Conservation (phyloP, 2,329 filamentous ascomycete genomes). For the Arachnomyces sp. region DNA sequence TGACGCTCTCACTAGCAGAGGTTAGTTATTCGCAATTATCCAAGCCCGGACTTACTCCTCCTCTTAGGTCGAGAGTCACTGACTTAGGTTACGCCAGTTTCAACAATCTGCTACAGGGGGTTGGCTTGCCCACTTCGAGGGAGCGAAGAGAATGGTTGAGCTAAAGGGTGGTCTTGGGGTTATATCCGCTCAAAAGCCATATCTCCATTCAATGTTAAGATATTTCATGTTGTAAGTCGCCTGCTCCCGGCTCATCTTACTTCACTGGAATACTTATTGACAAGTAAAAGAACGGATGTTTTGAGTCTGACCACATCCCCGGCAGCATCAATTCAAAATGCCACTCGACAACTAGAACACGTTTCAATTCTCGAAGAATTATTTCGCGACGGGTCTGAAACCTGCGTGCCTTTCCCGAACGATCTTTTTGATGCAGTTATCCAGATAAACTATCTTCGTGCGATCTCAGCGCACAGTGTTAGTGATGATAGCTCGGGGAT, state of each 20-base stretch:
- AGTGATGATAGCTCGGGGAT: constrained; percentile 1
- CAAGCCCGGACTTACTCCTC: too few species aligned
- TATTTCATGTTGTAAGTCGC: constrained; percentile 13
- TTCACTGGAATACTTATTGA: background rate
- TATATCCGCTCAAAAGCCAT: constrained; percentile 6
- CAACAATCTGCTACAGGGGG: constrained; percentile 10
- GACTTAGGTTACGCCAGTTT: constrained; percentile 3
- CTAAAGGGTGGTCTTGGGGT: constrained; percentile 13
- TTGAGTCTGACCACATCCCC: constrained; percentile 9
- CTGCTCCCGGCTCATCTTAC: background rate
- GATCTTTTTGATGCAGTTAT: constrained; percentile 11
- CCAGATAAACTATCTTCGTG: constrained; percentile 12
- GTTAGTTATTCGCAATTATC: too few species aligned
- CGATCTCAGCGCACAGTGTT: constrained; percentile 1
- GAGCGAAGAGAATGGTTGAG: constrained; percentile 13
- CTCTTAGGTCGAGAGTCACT: background rate
- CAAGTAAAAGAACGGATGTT: constrained; percentile 9
- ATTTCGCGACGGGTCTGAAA: constrained; percentile 11
- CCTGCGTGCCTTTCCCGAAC: constrained; percentile 11
- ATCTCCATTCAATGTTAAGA: constrained; percentile 4
- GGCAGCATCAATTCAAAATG: constrained; percentile 3
- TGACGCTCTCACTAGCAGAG: constrained; percentile 11
- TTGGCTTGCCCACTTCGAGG: constrained; percentile 16
- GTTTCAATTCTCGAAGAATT: constrained; percentile 6
- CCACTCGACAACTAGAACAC: constrained; percentile 10